Conservation (phyloP, 192 early-diverging fungal genomes). For the Coemansia sp. region DNA sequence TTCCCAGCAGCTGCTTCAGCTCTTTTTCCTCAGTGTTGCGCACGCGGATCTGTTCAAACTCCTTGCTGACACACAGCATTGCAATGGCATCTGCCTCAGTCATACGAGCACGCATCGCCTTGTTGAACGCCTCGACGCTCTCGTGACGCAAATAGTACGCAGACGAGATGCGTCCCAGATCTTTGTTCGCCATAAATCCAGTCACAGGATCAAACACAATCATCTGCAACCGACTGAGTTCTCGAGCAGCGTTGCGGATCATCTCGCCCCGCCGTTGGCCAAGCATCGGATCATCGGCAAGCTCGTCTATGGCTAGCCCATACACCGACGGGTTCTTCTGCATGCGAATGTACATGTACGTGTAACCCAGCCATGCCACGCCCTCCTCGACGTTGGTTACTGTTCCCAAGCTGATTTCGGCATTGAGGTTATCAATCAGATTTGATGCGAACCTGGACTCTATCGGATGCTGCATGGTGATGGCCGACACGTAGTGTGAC, state of each 20-base stretch:
- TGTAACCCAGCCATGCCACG: slow-evolving; percentile 95
- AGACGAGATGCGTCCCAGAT: slow-evolving; percentile 90
- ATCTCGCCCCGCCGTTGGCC: slow-evolving; percentile 80
- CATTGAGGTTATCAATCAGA: slow-evolving; percentile 94
- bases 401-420: slow-evolving; percentile 93
- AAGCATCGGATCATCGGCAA: slow-evolving; percentile 76
- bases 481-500: slow-evolving; percentile 86
- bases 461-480: slow-evolving; percentile 96
- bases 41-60: slow-evolving; percentile 94
- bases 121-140: slow-evolving; percentile 87
- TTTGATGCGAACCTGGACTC: slow-evolving; percentile 87
- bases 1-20: slow-evolving; percentile 66
- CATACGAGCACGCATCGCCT: slow-evolving; percentile 81
- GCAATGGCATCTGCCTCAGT: slow-evolving; percentile 90
- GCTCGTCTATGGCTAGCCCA: slow-evolving; percentile 78
- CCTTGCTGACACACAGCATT: slow-evolving; percentile 84
- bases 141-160: slow-evolving; percentile 88
- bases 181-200: slow-evolving; percentile 83
- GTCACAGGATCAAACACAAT: slow-evolving; percentile 83
- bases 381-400: slow-evolving; percentile 95
- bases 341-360: slow-evolving; percentile 96
- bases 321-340: slow-evolving; percentile 92
- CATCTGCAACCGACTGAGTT: slow-evolving; percentile 86
- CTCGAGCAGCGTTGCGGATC: slow-evolving; percentile 70
- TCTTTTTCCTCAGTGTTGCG: slow-evolving; percentile 87